Evolutionary conservation across 176 grass and related monocot genomes (phyloP).

Genomic region (Rhynchospora tenuis): DNA sequence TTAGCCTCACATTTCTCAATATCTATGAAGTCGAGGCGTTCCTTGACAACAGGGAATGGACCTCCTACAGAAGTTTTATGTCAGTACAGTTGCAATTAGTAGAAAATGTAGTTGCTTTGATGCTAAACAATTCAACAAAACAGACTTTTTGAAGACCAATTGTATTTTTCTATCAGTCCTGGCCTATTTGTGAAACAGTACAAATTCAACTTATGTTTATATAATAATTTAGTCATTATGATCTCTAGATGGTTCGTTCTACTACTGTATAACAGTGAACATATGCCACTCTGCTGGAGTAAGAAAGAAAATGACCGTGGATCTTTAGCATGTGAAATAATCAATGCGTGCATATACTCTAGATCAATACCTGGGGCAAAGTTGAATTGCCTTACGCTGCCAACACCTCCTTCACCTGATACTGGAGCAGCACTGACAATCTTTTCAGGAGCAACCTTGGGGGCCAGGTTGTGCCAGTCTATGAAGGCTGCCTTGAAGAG

Average conservation of each 20-base stretch:
- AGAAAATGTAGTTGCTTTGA: background rate
- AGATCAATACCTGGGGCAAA: conserved; percentile 45
- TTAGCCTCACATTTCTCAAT: conserved; percentile 50
- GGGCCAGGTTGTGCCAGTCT: conserved; percentile 75
- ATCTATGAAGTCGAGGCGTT: conserved; percentile 57
- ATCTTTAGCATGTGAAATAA: background rate
- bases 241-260: too few relatives aligned
- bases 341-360: background rate
- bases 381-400: conserved; percentile 80
- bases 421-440: conserved; percentile 40
- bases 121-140: background rate
- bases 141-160: background rate
- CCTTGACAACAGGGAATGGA: conserved; percentile 48
- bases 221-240: too few relatives aligned
- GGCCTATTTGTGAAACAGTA: too few relatives aligned
- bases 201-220: too few relatives aligned
- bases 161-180: too few relatives aligned
- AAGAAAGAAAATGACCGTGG: too few relatives aligned
- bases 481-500: conserved; percentile 61
- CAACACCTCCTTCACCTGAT: conserved; percentile 34
- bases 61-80: conserved; percentile 25
- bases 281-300: background rate
- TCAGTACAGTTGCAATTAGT: background rate
- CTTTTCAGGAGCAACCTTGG: conserved; percentile 48
- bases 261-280: too few relatives aligned